Evolutionary conservation across 139 green algal species (phyloP).

Genomic region (Nannochloris sp.): DNA sequence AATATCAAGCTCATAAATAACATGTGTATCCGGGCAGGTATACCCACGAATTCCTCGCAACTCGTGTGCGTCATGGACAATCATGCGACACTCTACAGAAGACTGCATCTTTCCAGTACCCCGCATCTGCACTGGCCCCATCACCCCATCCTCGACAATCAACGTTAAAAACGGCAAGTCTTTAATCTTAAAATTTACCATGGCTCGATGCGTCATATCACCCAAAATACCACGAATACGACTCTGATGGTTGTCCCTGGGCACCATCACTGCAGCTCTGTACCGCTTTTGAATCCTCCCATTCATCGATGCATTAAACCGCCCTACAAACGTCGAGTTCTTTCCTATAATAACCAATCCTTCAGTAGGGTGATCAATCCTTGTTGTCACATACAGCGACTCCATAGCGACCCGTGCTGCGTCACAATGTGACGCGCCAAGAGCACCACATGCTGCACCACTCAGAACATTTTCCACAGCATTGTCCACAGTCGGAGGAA

Average conservation of each 20-base stretch:
- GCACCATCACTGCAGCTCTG: constrained; percentile 12
- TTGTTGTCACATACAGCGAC: constrained; percentile 41
- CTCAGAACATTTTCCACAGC: constrained; percentile 19
- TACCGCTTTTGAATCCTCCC: constrained; percentile 33
- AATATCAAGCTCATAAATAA: constrained; percentile 46
- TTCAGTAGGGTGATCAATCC: constrained; percentile 67
- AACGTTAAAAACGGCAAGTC: neutral
- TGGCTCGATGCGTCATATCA: neutral
- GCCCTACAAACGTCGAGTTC: constrained; percentile 34
- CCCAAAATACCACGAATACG: neutral
- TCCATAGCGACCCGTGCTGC: constrained; percentile 30
- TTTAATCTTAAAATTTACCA: neutral
- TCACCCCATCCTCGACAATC: neutral
- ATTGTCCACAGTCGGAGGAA: constrained; percentile 45
- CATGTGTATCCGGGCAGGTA: constrained; percentile 13
- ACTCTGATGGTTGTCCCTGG: too few relatives aligned
- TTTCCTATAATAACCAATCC: constrained; percentile 64
- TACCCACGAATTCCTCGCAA: neutral
- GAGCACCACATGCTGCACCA: too few relatives aligned
- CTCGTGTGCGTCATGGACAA: neutral
- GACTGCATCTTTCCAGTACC: neutral
- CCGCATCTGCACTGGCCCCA: neutral
- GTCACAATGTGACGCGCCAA: neutral
- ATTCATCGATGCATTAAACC: constrained; percentile 10
- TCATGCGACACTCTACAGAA: constrained; percentile 1